Evolutionary conservation across 2,329 filamentous ascomycete genomes (phyloP).

Genomic region (Capronia americana): DNA sequence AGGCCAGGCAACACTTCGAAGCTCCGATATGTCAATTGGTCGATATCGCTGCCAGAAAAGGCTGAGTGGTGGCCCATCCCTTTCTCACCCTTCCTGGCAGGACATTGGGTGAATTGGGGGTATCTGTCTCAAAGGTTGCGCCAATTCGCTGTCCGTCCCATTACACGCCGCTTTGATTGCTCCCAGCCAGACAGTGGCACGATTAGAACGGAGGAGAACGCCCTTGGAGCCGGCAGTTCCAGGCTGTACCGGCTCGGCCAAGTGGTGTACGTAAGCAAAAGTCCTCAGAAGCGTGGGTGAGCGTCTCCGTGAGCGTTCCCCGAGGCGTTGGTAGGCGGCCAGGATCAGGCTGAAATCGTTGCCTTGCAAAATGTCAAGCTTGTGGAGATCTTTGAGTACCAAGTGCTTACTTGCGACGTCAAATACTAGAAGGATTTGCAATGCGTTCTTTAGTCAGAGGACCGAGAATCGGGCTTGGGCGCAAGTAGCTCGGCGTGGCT

Average conservation of each 20-base stretch:
- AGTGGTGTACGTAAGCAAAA: not conserved
- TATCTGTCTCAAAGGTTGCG: not conserved
- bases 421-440: not conserved
- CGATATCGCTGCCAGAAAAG: slow-evolving; percentile 1
- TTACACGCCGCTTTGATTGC: not conserved
- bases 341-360: not conserved
- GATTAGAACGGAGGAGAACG: not conserved
- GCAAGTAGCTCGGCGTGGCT: not conserved
- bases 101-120: not conserved
- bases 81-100: not conserved
- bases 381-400: not conserved
- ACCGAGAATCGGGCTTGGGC: not conserved
- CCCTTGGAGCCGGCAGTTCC: not conserved
- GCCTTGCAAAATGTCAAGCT: not conserved
- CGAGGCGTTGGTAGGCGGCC: not conserved
- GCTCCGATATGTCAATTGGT: not conserved
- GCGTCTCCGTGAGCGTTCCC: no score
- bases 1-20: not conserved
- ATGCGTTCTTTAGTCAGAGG: slow-evolving; percentile 1
- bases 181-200: not conserved
- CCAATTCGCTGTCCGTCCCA: not conserved
- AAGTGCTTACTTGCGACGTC: slow-evolving; percentile 6
- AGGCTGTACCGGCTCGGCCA: not conserved
- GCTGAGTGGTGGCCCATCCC: slow-evolving; percentile 1
- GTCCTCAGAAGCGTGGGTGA: not conserved